These are phyloP conservation scores for Ogataea ramenticola DNA, from an alignment of 805 yeast genomes.

Conservation along the genomic window DNA sequence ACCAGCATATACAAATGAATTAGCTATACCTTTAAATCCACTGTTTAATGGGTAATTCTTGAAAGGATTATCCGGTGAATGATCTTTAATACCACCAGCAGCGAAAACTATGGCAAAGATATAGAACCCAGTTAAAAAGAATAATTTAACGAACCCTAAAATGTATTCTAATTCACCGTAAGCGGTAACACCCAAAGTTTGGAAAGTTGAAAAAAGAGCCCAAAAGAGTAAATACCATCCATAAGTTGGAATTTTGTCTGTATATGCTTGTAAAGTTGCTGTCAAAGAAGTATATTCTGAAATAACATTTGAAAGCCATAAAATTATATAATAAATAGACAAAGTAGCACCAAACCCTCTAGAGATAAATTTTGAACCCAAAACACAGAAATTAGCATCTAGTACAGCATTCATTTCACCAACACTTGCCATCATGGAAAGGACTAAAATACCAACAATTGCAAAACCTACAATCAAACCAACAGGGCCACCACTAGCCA, in stretches of 20 bases:
- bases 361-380: conserved; percentile 44
- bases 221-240: conserved; percentile 50
- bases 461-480: conserved; percentile 43
- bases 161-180: conserved; percentile 54
- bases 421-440: conserved; percentile 46
- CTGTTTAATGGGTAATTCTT: conserved; percentile 27
- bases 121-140: conserved; percentile 43
- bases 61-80: conserved; percentile 28
- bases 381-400: conserved; percentile 46
- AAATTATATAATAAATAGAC: conserved; percentile 44
- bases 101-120: conserved; percentile 40
- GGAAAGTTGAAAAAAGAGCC: conserved; percentile 42
- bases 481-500: conserved; percentile 45
- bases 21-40: conserved; percentile 50
- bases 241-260: conserved; percentile 44
- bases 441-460: conserved; percentile 44
- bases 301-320: conserved; percentile 51
- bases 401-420: conserved; percentile 50
- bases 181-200: conserved; percentile 41
- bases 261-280: conserved; percentile 41
- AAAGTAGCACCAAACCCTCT: conserved; percentile 52
- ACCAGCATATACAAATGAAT: conserved; percentile 48
- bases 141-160: conserved; percentile 41
- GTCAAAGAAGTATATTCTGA: conserved; percentile 50
- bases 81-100: conserved; percentile 32